Base-by-base conservation (phyloP, 257 asterid genomes). In the Fraxinus anomala region DNA sequence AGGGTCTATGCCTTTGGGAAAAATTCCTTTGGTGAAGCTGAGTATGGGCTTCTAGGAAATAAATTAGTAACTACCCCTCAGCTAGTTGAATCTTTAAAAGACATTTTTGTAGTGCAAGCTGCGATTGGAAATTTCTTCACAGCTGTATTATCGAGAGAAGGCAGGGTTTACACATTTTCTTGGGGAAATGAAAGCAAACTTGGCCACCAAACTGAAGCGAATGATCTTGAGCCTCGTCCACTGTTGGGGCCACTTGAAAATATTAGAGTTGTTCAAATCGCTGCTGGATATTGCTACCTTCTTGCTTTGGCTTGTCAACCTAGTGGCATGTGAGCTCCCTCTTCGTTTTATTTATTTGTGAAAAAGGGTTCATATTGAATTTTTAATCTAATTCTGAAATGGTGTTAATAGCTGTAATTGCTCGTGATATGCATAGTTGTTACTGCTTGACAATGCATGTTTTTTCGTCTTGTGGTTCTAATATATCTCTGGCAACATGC, bases 261-360 rank as follows among this genome's bases (percentile, higher is more conserved):
- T 83, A 77, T 88, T 40, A 97, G 97, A 0, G 98, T 94, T 24
- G 98, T 94, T 82, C 99, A 96, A 86, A 94, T 96, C 73, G 97
- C 99, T n/a, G 98, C 99, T 33, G 99, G 99, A 80, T 92, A 96
- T 75, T 96, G 99, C 90, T 96, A 94, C 81, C 98, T 96, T 84
- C 99, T 94, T 79, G 97, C 97, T 77, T 81, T 96, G 91, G 96
- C 99, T 75, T 96, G 94, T 84, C 95, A 94, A 80, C 97, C 98
- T 69, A 73, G 88, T 82, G 96, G 97, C 85, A 96, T 96, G 99
- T 96, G 81, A 91, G 97, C 77, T 73, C 76, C 74, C 76, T 70
- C 30, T 72, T 63, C 1, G 2, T 63, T 73, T 79, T 23, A 4
- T 21, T 80, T 73, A 21, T 80, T 31, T 59, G 1, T 7, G 34